phyloP scores from a whole-genome alignment of 179 eudicot species.

The Patellifolia procumbens region DNA sequence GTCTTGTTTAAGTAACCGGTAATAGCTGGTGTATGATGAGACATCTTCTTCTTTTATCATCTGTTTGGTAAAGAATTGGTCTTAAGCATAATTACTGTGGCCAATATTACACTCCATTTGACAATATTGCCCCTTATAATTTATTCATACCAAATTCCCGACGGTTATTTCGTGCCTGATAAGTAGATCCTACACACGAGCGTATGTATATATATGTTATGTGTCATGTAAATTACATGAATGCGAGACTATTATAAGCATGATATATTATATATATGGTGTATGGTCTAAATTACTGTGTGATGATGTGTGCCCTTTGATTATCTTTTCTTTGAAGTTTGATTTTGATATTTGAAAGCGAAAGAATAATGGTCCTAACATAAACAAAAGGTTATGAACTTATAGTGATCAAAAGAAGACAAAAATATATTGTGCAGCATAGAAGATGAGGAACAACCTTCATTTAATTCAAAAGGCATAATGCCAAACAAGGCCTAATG shows the following conservation, averaged over 20 bases:
- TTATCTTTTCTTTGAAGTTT: background rate
- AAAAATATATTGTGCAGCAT: constrained; percentile 5
- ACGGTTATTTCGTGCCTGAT: no score
- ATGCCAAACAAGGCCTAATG: constrained; percentile 8
- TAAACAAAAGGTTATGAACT: background rate
- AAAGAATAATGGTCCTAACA: constrained; percentile 1
- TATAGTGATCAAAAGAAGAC: background rate
- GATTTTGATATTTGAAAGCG: background rate
- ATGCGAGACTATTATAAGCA: no score
- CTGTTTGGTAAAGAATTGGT: constrained; percentile 30
- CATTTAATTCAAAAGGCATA: constrained; percentile 1
- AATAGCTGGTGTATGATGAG: constrained; percentile 21
- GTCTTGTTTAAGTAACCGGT: constrained; percentile 1
- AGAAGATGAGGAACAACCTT: background rate
- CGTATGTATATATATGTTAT: no score
- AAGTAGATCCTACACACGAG: no score
- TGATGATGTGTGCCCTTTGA: no score
- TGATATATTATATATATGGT: no score
- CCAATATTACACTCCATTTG: background rate
- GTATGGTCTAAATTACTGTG: no score
- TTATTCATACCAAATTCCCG: background rate
- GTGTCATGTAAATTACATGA: no score
- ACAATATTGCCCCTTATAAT: constrained; percentile 12
- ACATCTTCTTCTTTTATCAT: background rate
- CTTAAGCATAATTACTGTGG: constrained; percentile 21